Evolutionary conservation across 305 asterid genomes (phyloP), one percentile per base, ranked within the genome.

Genomic region (Vinca major): DNA sequence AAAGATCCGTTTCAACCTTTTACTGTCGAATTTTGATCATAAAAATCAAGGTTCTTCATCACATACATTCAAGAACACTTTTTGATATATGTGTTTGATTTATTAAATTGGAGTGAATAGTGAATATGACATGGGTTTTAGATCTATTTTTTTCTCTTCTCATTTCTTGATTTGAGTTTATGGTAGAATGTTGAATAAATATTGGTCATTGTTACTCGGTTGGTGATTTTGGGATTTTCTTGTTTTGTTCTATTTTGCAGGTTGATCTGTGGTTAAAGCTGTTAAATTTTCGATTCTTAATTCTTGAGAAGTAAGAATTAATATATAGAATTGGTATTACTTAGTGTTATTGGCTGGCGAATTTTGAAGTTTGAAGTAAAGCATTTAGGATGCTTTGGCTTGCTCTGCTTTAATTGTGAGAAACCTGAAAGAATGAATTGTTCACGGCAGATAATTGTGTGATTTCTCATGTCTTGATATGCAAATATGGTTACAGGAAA

Each of bases 71-170:
- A n/a, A n/a, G n/a, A n/a, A n/a, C n/a, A n/a, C n/a, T n/a, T n/a
- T n/a, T n/a, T n/a, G n/a, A n/a, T n/a, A n/a, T n/a, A n/a, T n/a
- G n/a, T n/a, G n/a, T 68, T 6, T 54, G 19, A n/a, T 47, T 47
- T 63, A 54, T 67, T 53, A 20, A 7, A 40, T 12, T n/a, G 9
- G 57, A 40, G n/a, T 14, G 48, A 21, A 21, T 39, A 20, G 65
- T 67, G 83, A 87, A 81, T 84, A 88, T 80, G 92, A 83, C 85
- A 80, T 65, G 70, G 74, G 74, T 63, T 71, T 63, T n/a, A 81
- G 77, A 73, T 70, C 64, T 78, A 57, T 80, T 51, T 52, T 62
- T 62, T 14, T 2, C 7, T n/a, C n/a, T n/a, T n/a, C n/a, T n/a
- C n/a, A 7, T 61, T 17, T 4, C 26, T 17, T 39, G 71, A 5